Evolutionary conservation across 73 alveolate genomes (phyloP).

Genomic region (Paramecium caudatum): DNA sequence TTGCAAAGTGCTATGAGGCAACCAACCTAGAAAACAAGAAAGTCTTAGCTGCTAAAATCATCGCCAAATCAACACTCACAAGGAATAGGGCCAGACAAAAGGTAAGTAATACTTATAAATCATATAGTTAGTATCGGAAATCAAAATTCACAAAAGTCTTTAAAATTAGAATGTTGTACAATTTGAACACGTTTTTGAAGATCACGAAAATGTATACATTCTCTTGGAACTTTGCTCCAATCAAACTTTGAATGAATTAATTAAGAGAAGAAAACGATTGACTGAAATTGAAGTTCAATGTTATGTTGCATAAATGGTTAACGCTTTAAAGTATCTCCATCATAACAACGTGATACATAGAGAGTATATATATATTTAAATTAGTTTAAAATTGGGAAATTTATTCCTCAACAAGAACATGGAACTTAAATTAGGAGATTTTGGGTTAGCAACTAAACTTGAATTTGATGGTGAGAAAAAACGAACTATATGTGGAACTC

Average conservation of each 20-base stretch:
- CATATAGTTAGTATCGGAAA: constrained; percentile 91
- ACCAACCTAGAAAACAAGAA: constrained; percentile 82
- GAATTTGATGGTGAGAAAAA: constrained; percentile 94
- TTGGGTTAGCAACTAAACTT: constrained; percentile 96
- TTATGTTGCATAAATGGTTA: constrained; percentile 87
- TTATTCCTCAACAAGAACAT: constrained; percentile 90
- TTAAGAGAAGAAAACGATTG: constrained; percentile 94
- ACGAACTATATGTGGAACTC: constrained; percentile 97
- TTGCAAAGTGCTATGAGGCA: constrained; percentile 95
- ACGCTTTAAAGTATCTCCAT: constrained; percentile 89
- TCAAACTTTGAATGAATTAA: constrained; percentile 93
- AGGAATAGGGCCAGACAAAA: constrained; percentile 76
- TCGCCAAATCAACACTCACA: constrained; percentile 69
- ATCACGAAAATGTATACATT: constrained; percentile 93
- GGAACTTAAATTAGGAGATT: constrained; percentile 91
- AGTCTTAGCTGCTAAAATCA: constrained; percentile 74
- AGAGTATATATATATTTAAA: constrained; percentile 79
- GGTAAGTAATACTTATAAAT: not conserved
- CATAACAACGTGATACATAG: constrained; percentile 85
- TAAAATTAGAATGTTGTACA: constrained; percentile 95
- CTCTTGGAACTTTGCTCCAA: constrained; percentile 93
- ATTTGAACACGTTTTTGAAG: constrained; percentile 98
- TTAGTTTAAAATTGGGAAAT: constrained; percentile 90
- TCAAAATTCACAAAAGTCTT: constrained; percentile 96
- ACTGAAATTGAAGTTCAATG: constrained; percentile 97